A percentile compares a stretch with the other conserved stretches of the same genome.
Conservation (phyloP, 164 flowering plant species). For the Nymphaea thermarum region DNA sequence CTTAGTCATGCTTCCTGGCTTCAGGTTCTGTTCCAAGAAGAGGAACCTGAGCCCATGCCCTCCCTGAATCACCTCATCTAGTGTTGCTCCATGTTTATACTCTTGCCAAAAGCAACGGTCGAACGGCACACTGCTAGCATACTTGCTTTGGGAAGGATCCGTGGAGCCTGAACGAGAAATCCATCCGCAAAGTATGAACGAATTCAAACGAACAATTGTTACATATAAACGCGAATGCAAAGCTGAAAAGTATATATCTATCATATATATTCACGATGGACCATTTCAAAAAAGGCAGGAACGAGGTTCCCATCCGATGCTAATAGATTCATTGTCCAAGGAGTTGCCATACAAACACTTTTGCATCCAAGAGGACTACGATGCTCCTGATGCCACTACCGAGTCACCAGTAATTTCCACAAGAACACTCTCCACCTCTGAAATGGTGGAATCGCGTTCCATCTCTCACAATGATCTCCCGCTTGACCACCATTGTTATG, state of each 20-base stretch:
- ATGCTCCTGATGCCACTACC: too few relatives aligned
- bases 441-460: slow-evolving; percentile 79
- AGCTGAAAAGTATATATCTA: too few relatives aligned
- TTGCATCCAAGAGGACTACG: too few relatives aligned
- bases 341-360: too few relatives aligned
- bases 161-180: not conserved
- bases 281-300: too few relatives aligned
- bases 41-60: slow-evolving; percentile 9
- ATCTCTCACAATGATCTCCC: slow-evolving; percentile 76
- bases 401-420: slow-evolving; percentile 65
- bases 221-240: too few relatives aligned
- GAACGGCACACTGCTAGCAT: not conserved
- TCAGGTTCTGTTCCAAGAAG: slow-evolving; percentile 2
- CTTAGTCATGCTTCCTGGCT: not conserved
- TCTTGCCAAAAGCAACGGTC: not conserved
- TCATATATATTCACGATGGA: too few relatives aligned
- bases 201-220: not conserved
- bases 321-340: too few relatives aligned
- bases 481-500: slow-evolving; percentile 45
- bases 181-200: not conserved
- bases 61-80: slow-evolving; percentile 12
- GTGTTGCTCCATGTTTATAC: slow-evolving; percentile 13
- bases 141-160: not conserved
- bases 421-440: slow-evolving; percentile 60
- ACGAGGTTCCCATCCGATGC: too few relatives aligned